Conservation (phyloP, 345 rosid species). For the Melastoma malabathricum region DNA sequence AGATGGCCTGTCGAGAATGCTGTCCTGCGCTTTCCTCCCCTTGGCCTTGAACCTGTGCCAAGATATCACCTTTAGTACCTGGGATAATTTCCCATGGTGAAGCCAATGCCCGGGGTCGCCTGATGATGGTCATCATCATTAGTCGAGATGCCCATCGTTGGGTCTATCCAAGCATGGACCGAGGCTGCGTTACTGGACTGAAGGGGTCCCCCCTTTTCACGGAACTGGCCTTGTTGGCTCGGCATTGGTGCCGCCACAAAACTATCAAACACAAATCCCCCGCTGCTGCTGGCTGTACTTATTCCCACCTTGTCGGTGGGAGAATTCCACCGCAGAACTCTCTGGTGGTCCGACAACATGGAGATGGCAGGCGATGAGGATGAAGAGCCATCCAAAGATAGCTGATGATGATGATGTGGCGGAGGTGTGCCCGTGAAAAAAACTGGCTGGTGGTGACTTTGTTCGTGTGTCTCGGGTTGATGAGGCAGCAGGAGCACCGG, state of each 20-base stretch:
- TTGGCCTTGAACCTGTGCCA: constrained; percentile 84
- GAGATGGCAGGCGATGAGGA: constrained; percentile 22
- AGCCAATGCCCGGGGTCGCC: constrained; percentile 28
- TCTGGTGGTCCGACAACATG: constrained; percentile 47
- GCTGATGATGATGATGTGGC: constrained; percentile 1
- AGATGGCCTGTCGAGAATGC: constrained; percentile 58
- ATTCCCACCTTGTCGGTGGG: constrained; percentile 12
- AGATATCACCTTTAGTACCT: constrained; percentile 55
- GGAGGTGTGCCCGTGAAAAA: constrained; percentile 33
- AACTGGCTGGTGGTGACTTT: constrained; percentile 13
- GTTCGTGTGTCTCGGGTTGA: too few species aligned
- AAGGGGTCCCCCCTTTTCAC: constrained; percentile 97
- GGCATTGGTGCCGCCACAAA: constrained; percentile 17
- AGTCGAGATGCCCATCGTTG: constrained; percentile 16
- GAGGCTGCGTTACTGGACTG: constrained; percentile 89
- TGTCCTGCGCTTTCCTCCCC: constrained; percentile 54
- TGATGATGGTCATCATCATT: constrained; percentile 27
- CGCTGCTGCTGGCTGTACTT: constrained; percentile 24
- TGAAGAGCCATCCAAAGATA: constrained; percentile 21
- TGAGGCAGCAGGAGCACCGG: constrained; percentile 28
- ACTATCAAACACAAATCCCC: constrained; percentile 31
- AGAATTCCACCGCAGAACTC: constrained; percentile 41
- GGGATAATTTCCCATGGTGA: constrained; percentile 48
- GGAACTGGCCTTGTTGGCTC: constrained; percentile 48
- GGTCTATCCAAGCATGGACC: constrained; percentile 73